These are phyloP conservation scores for Miscanthus lutarioriparius DNA, from an alignment of 176 grass and related monocot genomes.

Conservation along the genomic window DNA sequence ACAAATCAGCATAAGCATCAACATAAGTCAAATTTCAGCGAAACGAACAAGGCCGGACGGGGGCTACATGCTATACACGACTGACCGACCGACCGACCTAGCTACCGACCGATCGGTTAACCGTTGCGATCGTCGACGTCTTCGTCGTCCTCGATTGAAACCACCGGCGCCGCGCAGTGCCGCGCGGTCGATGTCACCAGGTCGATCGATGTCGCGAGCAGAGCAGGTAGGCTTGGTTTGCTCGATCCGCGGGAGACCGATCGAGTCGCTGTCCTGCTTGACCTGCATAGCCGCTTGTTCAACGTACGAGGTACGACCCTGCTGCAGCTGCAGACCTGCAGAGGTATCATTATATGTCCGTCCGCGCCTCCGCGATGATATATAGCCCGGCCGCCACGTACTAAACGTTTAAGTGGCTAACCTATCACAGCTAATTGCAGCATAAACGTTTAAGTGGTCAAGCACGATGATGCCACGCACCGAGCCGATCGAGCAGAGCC, in stretches of 20 bases:
- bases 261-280: neutral
- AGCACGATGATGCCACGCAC: neutral
- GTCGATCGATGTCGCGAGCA: neutral
- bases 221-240: neutral
- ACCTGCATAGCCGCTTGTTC: too few species aligned
- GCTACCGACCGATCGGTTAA: neutral
- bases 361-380: too few species aligned
- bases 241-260: neutral
- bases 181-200: neutral
- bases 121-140: neutral
- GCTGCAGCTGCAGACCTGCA: neutral
- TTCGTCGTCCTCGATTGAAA: neutral
- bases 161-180: neutral
- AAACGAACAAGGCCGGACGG: too few species aligned
- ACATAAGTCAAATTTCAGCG: too few species aligned
- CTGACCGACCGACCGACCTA: neutral
- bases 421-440: neutral
- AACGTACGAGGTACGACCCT: too few species aligned
- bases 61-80: neutral
- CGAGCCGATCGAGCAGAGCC: too few species aligned
- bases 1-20: too few species aligned
- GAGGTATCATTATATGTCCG: neutral
- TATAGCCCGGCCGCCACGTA: neutral
- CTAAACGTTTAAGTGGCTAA: neutral
- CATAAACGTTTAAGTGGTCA: neutral